Evolutionary conservation across 176 grass and related monocot genomes (phyloP), one percentile per base, ranked within the genome.

Genomic region (Echinochloa phyllopogon): DNA sequence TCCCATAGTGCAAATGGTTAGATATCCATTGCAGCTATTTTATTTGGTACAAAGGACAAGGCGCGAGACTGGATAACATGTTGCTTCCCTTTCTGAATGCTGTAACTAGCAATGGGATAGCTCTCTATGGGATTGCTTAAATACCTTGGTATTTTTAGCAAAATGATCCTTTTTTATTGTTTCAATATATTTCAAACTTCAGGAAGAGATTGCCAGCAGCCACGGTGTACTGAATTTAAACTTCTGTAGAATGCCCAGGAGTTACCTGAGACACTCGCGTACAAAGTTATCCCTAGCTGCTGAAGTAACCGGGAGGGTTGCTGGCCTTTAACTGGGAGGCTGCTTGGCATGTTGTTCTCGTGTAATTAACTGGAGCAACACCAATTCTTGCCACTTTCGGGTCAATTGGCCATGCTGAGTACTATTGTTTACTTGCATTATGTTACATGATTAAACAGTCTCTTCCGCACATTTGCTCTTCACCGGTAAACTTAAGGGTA

Each of bases 1-100:
- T 37, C 14, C 38, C 25, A 57, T 75, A 59, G 15, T 83, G 70
- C 43, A 61, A 76, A 61, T 59, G n/a, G 11, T 77, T 42, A 65
- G 13, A 59, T 52, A 77, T 71, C 47, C 21, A 24, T 63, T 4
- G 8, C 20, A 29, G 12, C 40, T 75, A 23, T 20, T 65, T 52
- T 74, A 70, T 66, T 66, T 57, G 18, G 27, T 80, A 48, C 21
- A 36, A 17, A 51, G 33, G 5, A 43, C 36, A 73, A 50, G 7
- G 6, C 47, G 37, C 25, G 3, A 39, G 5, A 10, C 38, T 64
- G 45, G 55, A 36, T 12, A 64, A 37, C 7, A 67, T 48, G 49
- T 57, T 21, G n/a, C 4, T 56, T 55, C 15, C 15, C n/a, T 52
- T 57, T 16, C 72, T 65, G 82, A 75, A 49, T 65, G 47, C 36